These are phyloP conservation scores for Aspergillus biplanus DNA, from an alignment of 495 filamentous ascomycete species.

Conservation along the genomic window DNA sequence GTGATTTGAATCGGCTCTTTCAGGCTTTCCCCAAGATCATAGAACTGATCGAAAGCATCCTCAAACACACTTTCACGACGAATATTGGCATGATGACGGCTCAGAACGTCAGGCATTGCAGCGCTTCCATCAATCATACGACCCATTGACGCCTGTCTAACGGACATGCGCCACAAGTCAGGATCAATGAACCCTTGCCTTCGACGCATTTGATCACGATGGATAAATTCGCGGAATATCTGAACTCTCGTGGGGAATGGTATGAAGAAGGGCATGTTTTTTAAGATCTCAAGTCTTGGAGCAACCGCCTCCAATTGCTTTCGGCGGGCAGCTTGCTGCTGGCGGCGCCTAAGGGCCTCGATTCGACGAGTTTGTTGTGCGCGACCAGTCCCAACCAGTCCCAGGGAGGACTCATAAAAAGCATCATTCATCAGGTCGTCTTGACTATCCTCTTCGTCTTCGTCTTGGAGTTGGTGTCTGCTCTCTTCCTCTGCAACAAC, in stretches of 20 bases:
- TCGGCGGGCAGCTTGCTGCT: slow-evolving; percentile 65
- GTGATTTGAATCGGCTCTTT: slow-evolving; percentile 98
- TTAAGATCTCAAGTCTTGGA: slow-evolving; percentile 85
- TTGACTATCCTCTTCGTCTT: slow-evolving; percentile 54
- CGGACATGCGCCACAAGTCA: slow-evolving; percentile 74
- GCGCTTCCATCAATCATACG: slow-evolving; percentile 39
- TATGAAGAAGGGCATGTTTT: slow-evolving; percentile 97
- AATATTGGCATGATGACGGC: slow-evolving; percentile 80
- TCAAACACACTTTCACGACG: slow-evolving; percentile 78
- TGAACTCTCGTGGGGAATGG: slow-evolving; percentile 90
- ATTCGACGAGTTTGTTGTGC: slow-evolving; percentile 55
- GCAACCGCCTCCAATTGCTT: slow-evolving; percentile 75
- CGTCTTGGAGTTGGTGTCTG: slow-evolving; percentile 66
- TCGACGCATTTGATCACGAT: slow-evolving; percentile 76
- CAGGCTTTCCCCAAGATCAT: slow-evolving; percentile 75
- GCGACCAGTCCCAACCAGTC: slow-evolving; percentile 55
- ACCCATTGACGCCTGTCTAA: slow-evolving; percentile 47
- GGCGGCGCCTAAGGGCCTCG: slow-evolving; percentile 59
- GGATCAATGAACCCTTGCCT: slow-evolving; percentile 77
- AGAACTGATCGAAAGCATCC: slow-evolving; percentile 86
- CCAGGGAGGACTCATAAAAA: slow-evolving; percentile 31
- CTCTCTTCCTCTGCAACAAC: slow-evolving; percentile 90
- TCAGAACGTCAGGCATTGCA: slow-evolving; percentile 54
- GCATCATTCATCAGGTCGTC: slow-evolving; percentile 39
- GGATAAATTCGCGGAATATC: slow-evolving; percentile 91